Evolutionary conservation across 2,329 filamentous ascomycete genomes (phyloP).

Genomic region (Periconia digitata): DNA sequence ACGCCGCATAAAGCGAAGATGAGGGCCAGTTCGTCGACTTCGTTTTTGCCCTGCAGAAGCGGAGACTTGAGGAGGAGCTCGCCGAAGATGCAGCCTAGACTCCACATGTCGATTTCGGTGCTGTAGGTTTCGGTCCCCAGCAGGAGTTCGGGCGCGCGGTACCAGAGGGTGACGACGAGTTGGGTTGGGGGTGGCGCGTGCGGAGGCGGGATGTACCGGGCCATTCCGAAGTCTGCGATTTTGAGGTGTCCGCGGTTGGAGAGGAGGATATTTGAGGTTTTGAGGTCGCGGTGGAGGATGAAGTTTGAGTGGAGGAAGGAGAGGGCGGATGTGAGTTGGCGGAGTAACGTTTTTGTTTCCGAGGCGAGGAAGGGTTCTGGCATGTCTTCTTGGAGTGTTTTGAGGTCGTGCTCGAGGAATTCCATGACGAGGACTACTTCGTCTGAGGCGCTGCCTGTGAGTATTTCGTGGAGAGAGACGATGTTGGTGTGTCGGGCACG

Average conservation of each 20-base stretch:
- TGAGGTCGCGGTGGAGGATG: slow-evolving; percentile 65
- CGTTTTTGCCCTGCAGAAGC: slow-evolving; percentile 83
- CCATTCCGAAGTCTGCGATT: slow-evolving; percentile 98
- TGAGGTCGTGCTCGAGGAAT: slow-evolving; percentile 96
- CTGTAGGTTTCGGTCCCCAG: slow-evolving; percentile 78
- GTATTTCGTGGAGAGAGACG: slow-evolving; percentile 79
- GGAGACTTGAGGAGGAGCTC: slow-evolving; percentile 85
- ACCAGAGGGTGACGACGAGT: slow-evolving; percentile 96
- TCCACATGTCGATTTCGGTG: slow-evolving; percentile 88
- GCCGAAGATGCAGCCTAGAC: slow-evolving; percentile 91
- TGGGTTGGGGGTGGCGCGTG: slow-evolving; percentile 77
- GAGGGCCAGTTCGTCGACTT: slow-evolving; percentile 78
- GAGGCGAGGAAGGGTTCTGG: slow-evolving; percentile 88
- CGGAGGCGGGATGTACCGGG: slow-evolving; percentile 70
- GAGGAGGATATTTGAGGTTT: slow-evolving; percentile 67
- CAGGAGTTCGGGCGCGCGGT: slow-evolving; percentile 86
- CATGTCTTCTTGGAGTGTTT: slow-evolving; percentile 91
- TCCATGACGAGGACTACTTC: slow-evolving; percentile 93
- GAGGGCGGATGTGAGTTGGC: slow-evolving; percentile 78
- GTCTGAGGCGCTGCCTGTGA: slow-evolving; percentile 67
- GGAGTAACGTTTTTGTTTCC: slow-evolving; percentile 86
- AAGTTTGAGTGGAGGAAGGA: slow-evolving; percentile 84
- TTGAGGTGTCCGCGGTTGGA: slow-evolving; percentile 95
- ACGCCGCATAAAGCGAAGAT: slow-evolving; percentile 90
- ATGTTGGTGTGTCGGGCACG: slow-evolving; percentile 81